Base-by-base conservation (phyloP, 192 early-diverging fungal species). In the Coemansia furcata region DNA sequence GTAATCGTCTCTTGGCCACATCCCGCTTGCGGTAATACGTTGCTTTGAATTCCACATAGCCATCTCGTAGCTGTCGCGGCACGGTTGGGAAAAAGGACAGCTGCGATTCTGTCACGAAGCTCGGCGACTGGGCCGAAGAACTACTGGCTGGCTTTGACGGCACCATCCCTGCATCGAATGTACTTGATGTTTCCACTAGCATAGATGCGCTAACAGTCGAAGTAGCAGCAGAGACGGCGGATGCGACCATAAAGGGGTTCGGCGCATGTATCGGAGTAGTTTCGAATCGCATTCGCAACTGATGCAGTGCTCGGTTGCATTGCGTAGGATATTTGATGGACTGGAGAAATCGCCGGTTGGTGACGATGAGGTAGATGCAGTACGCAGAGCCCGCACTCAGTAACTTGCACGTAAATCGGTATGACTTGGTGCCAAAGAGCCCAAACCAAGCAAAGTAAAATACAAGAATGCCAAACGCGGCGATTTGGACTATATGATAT, bases 361-460 rank as follows among this genome's bases (percentile, higher is more conserved):
- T 83, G 21, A 72, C 67, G 46, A 83, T 83, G 30, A 78, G 80
- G 35, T 83, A 83, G 26, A 77, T 83, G 69, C 80, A 83, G 69
- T 83, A 83, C 7, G 72, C 80, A 11, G 80, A 83, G 35, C 80
- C 80, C 4, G 69, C 76, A 49, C 80, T 83, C 29, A 83, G 69
- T 3, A 83, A 69, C 69, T 75, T 83, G 61, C 80, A 83, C 4
- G 76, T 75, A 38, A 77, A 67, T 32, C 76, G 68, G 65, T 83
- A 83, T 33, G 69, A 59, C 26, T 66, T 68, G 23, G 80, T 75
- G 21, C 80, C 76, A 69, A 83, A 71, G 43, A 77, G 44, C 44
- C 80, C 80, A 58, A 83, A 83, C 80, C 80, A 83, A 6, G 80
- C 75, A 69, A 83, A 83, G 39, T 83, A 83, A 61, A 83, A 38